A percentile compares a stretch with the other conserved stretches of the same genome.
These are phyloP conservation scores for Botryotinia calthae DNA, from an alignment of 2,329 filamentous ascomycete species.

Conservation along the genomic window DNA sequence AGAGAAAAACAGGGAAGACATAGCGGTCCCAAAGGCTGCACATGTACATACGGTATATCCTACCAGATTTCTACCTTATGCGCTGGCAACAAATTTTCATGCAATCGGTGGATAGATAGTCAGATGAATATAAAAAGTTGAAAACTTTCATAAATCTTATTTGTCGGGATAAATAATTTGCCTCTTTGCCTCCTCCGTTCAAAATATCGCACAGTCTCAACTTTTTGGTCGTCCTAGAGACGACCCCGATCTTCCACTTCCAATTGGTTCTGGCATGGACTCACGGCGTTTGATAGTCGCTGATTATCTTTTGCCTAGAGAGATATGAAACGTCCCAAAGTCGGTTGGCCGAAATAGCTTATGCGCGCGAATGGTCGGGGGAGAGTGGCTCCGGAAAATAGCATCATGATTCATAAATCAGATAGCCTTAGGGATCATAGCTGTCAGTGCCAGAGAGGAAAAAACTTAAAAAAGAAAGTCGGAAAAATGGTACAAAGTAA, in stretches of 20 bases:
- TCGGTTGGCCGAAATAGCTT: slow-evolving; percentile 1
- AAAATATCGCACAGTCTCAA: slow-evolving; percentile 2
- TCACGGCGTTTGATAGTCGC: slow-evolving; percentile 14
- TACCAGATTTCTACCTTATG: slow-evolving; percentile 12
- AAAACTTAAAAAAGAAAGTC: not conserved
- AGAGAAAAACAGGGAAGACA: not conserved
- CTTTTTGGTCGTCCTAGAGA: not conserved
- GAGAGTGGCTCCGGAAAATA: not conserved
- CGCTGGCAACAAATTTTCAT: slow-evolving; percentile 15
- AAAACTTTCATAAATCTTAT: slow-evolving; percentile 13
- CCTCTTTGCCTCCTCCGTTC: not conserved
- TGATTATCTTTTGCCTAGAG: slow-evolving; percentile 6
- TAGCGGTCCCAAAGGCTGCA: slow-evolving; percentile 4
- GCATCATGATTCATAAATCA: slow-evolving; percentile 7
- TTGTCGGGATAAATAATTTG: not conserved
- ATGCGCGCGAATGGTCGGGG: not conserved
- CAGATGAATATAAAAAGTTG: slow-evolving; percentile 10
- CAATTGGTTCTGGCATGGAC: slow-evolving; percentile 7
- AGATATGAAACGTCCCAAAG: slow-evolving; percentile 18
- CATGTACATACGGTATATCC: not conserved
- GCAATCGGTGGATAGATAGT: slow-evolving; percentile 7
- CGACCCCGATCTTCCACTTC: not conserved
- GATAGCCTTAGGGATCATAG: not conserved
- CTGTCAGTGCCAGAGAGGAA: not conserved
- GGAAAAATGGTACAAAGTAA: not conserved